Evolutionary conservation across 176 grass and related monocot genomes (phyloP).

Genomic region (Calamus simplicifolius): DNA sequence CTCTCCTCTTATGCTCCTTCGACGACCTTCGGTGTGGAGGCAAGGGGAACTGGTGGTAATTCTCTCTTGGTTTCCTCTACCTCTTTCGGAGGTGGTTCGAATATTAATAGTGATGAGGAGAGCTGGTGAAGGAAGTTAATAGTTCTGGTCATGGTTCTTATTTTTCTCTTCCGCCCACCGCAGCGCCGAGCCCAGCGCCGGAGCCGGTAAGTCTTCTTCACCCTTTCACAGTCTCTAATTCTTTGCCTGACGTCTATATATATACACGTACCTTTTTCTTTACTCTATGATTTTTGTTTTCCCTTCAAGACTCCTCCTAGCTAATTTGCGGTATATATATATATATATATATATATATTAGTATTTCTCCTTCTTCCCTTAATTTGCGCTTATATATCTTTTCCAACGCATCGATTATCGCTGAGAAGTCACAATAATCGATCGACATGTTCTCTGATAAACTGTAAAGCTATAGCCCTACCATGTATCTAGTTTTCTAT

Average conservation of each 20-base stretch:
- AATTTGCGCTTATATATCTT: too few species aligned
- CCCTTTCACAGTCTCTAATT: too few species aligned
- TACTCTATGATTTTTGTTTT: background rate
- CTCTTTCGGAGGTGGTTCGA: conserved; percentile 14
- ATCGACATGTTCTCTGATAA: too few species aligned
- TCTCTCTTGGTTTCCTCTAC: conserved; percentile 26
- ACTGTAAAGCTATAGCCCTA: too few species aligned
- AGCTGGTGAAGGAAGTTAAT: background rate
- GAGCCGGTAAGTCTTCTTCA: conserved; percentile 17
- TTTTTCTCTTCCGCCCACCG: background rate
- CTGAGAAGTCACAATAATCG: too few species aligned
- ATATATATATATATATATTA: too few species aligned
- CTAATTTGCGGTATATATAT: too few species aligned
- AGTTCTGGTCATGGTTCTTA: conserved; percentile 7
- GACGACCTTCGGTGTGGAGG: conserved; percentile 18
- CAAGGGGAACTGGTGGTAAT: conserved; percentile 14
- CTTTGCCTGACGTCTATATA: background rate
- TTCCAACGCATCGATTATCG: too few species aligned
- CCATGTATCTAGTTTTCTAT: too few species aligned
- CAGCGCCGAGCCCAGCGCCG: conserved; percentile 10
- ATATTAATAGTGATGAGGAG: conserved; percentile 20
- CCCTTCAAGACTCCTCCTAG: background rate
- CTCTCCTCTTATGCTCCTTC: conserved; percentile 24
- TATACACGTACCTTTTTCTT: background rate
- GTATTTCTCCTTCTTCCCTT: too few species aligned